Evolutionary conservation across 2,329 filamentous ascomycete species (phyloP).

Genomic region (Pyrenophora graminea): DNA sequence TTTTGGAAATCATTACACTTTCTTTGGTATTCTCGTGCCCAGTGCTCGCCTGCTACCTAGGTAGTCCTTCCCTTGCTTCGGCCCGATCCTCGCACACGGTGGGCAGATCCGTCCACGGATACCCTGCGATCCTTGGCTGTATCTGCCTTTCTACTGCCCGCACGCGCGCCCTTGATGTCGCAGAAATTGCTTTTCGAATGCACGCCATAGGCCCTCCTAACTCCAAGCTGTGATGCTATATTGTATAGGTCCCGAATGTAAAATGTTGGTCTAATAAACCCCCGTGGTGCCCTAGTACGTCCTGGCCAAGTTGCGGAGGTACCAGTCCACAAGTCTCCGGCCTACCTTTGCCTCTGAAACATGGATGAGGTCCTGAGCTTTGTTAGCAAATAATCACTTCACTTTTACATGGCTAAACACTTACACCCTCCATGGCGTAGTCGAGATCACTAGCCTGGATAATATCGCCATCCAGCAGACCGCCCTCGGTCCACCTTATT

Average conservation of each 20-base stretch:
- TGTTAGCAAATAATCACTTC: constrained; percentile 26
- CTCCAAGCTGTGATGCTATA: constrained; percentile 45
- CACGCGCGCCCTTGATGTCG: constrained; percentile 15
- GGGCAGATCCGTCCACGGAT: constrained; percentile 14
- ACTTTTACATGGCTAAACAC: constrained; percentile 44
- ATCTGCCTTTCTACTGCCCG: constrained; percentile 16
- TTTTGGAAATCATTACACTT: constrained; percentile 18
- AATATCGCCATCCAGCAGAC: constrained; percentile 86
- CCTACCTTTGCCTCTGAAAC: constrained; percentile 99
- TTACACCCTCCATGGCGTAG: constrained; percentile 91
- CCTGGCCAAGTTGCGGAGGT: constrained; percentile 92
- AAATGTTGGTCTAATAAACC: constrained; percentile 8
- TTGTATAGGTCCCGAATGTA: constrained; percentile 21
- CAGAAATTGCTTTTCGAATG: constrained; percentile 39
- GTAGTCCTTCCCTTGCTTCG: constrained; percentile 17
- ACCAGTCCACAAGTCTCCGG: constrained; percentile 97
- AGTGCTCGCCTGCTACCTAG: constrained; percentile 14
- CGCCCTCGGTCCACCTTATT: constrained; percentile 88
- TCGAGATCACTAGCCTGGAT: constrained; percentile 94
- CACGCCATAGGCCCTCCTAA: constrained; percentile 36
- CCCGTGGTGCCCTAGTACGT: constrained; percentile 69
- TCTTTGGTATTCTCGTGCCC: constrained; percentile 18
- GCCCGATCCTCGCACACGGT: constrained; percentile 16
- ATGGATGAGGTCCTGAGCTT: constrained; percentile 83
- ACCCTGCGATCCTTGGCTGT: constrained; percentile 14